Percentiles rank a stretch among this genome's conserved stretches.
These are phyloP conservation scores for Nidularia sp. DNA, from an alignment of 768 basidiomycete genomes.

Conservation along the genomic window DNA sequence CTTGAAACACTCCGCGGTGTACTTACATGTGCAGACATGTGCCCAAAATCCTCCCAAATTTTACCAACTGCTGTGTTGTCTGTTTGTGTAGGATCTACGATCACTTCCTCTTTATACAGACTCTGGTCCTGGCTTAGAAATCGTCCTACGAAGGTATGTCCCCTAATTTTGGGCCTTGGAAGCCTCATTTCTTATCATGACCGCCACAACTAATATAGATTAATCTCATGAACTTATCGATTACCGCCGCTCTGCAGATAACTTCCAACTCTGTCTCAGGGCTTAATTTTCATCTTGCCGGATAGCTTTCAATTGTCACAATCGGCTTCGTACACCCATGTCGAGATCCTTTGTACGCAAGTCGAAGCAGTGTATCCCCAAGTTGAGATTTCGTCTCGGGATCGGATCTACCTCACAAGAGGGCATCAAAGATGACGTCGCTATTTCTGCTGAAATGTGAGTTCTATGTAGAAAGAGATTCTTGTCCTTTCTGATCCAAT, in stretches of 20 bases:
- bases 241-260: too few species aligned
- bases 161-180: background rate
- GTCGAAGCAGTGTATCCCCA: background rate
- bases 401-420: background rate
- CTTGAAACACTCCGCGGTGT: slow-evolving; percentile 6
- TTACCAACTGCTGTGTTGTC: slow-evolving; percentile 1
- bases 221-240: background rate
- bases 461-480: background rate
- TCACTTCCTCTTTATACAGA: background rate
- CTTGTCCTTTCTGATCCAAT: background rate
- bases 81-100: slow-evolving; percentile 6
- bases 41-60: too few species aligned
- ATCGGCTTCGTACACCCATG: too few species aligned
- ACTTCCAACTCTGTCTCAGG: too few species aligned
- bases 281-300: too few species aligned
- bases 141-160: background rate
- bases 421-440: background rate
- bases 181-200: background rate
- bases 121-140: too few species aligned
- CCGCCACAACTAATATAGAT: background rate
- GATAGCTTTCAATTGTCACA: too few species aligned
- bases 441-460: background rate
- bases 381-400: background rate
- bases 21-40: background rate
- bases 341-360: too few species aligned